Conservation (phyloP, 495 filamentous ascomycete species). For the Glonium stellatum region DNA sequence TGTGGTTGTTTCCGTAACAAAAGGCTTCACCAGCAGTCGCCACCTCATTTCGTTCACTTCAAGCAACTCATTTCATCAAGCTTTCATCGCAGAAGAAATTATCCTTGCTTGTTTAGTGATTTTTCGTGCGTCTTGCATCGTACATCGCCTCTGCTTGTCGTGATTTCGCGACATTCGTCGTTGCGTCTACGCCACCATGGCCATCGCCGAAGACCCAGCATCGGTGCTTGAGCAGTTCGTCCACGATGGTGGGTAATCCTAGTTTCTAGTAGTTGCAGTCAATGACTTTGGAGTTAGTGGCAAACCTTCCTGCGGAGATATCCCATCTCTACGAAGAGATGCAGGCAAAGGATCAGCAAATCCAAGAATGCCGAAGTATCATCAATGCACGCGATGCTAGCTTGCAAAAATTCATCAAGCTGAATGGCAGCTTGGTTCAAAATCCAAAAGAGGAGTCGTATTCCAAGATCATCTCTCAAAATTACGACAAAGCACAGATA, state of each 20-base stretch:
- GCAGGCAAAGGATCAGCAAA: conserved; percentile 74
- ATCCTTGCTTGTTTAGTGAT: background rate
- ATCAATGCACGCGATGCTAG: conserved; percentile 73
- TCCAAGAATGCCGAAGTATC: conserved; percentile 62
- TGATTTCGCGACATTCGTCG: background rate
- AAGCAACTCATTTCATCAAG: background rate
- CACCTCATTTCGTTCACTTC: background rate
- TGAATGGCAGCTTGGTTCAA: conserved; percentile 69
- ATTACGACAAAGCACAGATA: conserved; percentile 61
- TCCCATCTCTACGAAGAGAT: conserved; percentile 92
- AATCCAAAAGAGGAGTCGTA: conserved; percentile 83
- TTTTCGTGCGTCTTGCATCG: background rate
- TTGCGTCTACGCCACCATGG: conserved; percentile 9
- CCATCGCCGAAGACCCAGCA: conserved; percentile 62
- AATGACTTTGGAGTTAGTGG: conserved; percentile 42
- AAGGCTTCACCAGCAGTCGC: background rate
- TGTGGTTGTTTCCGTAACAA: background rate
- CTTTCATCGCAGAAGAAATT: background rate
- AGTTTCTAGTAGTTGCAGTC: background rate
- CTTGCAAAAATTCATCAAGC: conserved; percentile 84
- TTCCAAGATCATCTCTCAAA: conserved; percentile 60
- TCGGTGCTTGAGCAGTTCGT: conserved; percentile 89
- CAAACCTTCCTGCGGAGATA: conserved; percentile 87
- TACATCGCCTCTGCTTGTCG: background rate
- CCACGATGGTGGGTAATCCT: conserved; percentile 54